These are phyloP conservation scores for Hondaea fermentalgiana DNA, from an alignment of 108 stramenopile species.

Conservation along the genomic window DNA sequence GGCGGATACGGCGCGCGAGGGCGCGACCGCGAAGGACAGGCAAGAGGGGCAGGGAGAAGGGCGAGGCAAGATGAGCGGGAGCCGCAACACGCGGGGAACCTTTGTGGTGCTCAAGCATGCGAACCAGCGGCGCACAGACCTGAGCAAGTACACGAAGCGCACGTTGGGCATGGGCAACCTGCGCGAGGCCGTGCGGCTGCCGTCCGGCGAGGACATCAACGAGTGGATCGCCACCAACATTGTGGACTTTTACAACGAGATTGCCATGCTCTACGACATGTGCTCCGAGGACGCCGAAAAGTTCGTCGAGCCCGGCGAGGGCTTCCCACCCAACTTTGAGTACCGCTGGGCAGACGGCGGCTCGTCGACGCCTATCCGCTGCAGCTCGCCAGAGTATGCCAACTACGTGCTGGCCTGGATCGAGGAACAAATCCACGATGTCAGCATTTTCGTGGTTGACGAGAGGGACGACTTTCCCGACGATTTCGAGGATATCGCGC, in stretches of 20 bases:
- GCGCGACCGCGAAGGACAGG: no score
- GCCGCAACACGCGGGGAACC: neutral
- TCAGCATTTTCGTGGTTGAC: neutral
- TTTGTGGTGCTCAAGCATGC: constrained; percentile 6
- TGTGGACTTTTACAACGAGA: constrained; percentile 34
- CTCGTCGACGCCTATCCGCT: neutral
- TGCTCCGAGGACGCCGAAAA: neutral
- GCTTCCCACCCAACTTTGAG: constrained; percentile 30
- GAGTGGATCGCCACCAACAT: neutral
- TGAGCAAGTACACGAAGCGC: constrained; percentile 1
- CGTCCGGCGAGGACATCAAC: neutral
- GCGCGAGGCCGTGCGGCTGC: constrained; percentile 16
- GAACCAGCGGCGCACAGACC: constrained; percentile 1
- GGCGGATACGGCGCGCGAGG: no score
- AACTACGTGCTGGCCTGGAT: constrained; percentile 23
- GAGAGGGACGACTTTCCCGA: neutral
- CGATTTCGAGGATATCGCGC: constrained; percentile 6
- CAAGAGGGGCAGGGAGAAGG: no score
- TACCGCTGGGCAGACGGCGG: constrained; percentile 27
- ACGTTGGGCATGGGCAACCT: neutral
- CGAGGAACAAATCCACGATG: constrained; percentile 23
- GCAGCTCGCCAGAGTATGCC: constrained; percentile 22
- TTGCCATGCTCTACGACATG: constrained; percentile 16
- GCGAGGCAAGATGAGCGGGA: no score
- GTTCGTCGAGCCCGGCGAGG: neutral